Evolutionary conservation across 176 grass and related monocot genomes (phyloP).

Genomic region (Stipa capillata): DNA sequence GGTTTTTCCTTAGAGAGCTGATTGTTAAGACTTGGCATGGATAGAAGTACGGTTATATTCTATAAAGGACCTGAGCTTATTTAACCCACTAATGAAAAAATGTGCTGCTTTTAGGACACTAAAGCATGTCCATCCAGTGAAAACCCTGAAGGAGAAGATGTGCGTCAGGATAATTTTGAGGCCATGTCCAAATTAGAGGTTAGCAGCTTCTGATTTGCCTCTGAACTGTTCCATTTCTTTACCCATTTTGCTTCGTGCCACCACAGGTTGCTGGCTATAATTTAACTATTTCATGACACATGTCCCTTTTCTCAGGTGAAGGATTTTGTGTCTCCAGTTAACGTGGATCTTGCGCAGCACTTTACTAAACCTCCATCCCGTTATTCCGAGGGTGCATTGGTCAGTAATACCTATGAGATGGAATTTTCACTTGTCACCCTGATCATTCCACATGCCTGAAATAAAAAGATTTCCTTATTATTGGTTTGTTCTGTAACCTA

Average conservation of each 20-base stretch:
- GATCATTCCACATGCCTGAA: neutral
- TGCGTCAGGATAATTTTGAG: constrained; percentile 27
- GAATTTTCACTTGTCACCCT: constrained; percentile 12
- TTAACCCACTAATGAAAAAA: constrained; percentile 5
- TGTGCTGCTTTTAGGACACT: constrained; percentile 36
- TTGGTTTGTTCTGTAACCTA: neutral
- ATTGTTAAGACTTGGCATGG: neutral
- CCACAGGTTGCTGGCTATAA: neutral
- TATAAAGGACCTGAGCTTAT: neutral
- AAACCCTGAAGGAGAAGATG: constrained; percentile 16
- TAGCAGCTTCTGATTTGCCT: neutral
- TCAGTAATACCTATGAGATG: constrained; percentile 41
- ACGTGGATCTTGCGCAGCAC: constrained; percentile 57
- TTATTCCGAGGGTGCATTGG: constrained; percentile 80
- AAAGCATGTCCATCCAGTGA: constrained; percentile 27
- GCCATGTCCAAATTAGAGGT: constrained; percentile 55
- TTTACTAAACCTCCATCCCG: constrained; percentile 71
- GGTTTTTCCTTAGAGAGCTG: neutral
- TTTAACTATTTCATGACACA: constrained; percentile 10
- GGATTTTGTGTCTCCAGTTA: constrained; percentile 49
- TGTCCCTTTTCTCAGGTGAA: constrained; percentile 48
- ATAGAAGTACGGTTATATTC: neutral
- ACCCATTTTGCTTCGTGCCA: constrained; percentile 6
- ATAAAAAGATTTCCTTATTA: constrained; percentile 17
- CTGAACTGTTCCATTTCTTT: neutral